A percentile compares a stretch with the other conserved stretches of the same genome.
Conservation (phyloP, 495 filamentous ascomycete genomes). For the Melanomma pulvis-pyrius region DNA sequence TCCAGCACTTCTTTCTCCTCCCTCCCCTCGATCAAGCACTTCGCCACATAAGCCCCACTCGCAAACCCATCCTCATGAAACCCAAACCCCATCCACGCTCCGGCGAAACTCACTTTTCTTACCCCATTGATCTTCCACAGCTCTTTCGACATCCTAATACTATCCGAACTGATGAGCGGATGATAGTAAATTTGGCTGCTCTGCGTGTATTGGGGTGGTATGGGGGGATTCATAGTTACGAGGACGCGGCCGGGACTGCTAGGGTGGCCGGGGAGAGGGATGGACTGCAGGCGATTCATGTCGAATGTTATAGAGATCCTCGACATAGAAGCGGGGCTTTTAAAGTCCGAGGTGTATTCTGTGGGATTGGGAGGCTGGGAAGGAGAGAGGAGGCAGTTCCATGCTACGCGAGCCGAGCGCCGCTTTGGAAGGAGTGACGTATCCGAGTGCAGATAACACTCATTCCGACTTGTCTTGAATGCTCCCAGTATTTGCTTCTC, state of each 20-base stretch:
- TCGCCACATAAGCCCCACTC: background rate
- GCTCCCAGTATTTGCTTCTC: no score
- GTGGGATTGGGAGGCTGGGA: no score
- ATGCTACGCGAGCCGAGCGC: no score
- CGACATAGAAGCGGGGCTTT: no score
- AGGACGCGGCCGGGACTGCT: constrained; percentile 13
- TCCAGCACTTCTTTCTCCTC: background rate
- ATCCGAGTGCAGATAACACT: no score
- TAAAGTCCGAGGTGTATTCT: no score
- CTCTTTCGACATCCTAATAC: background rate
- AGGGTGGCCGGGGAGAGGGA: background rate
- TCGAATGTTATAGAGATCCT: constrained; percentile 19
- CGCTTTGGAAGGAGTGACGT: no score
- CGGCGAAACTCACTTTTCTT: background rate
- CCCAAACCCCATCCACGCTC: background rate
- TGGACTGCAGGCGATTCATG: constrained; percentile 17
- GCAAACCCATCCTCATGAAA: constrained; percentile 6
- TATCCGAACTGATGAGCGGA: constrained; percentile 15
- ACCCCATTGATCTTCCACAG: background rate
- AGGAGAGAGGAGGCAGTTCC: no score
- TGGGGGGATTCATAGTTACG: constrained; percentile 19
- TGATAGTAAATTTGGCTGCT: constrained; percentile 10
- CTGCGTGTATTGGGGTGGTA: background rate
- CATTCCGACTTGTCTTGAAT: no score
- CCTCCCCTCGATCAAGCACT: background rate